Base-by-base conservation (phyloP, 352 stramenopile species). In the Peronospora farinosa region DNA sequence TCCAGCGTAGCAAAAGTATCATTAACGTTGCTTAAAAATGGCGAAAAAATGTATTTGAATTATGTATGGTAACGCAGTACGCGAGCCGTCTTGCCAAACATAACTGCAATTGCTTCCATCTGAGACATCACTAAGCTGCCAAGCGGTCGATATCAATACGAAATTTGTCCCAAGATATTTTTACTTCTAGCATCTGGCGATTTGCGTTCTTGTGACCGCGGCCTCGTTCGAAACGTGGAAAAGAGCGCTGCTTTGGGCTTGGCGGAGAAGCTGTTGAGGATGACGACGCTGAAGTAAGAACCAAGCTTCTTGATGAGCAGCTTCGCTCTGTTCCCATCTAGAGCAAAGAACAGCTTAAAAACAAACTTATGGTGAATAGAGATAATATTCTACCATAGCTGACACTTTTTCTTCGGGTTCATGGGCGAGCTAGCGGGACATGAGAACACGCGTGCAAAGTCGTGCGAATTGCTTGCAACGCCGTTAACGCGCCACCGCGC, bases 401-500 rank as follows among this genome's bases (percentile, higher is more conserved):
- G 52, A 65, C 82, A 95, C 35, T 81, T 87, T 1, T 60, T 60
- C 35, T 56, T 61, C 1, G 84, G 78, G 45, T 86, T 88, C 82
- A 95, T 92, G n/a, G n/a, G n/a, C n/a, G n/a, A n/a, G n/a, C n/a
- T n/a, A n/a, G n/a, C n/a, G n/a, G n/a, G n/a, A n/a, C 82, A 93
- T 21, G 66, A 65, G 44, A 86, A 93, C 3, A 70, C 64, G 8
- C 55, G 48, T 1, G 66, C 65, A 65, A 91, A 93, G n/a, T 82
- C 76, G 28, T 54, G 57, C 15, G 68, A 86, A 61, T 93, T 93
- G 63, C 78, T 91, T 39, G 83, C 66, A 19, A 72, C 79, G n/a
- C n/a, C 82, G 33, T 93, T 90, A 35, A 90, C 74, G 30, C 82
- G 82, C 79, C 79, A 88, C 43, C 67, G 62, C 31, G 77, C 72